Evolutionary conservation across 2,329 filamentous ascomycete genomes (phyloP), one percentile per base, ranked within the genome.

Genomic region (Talaromyces sp.): DNA sequence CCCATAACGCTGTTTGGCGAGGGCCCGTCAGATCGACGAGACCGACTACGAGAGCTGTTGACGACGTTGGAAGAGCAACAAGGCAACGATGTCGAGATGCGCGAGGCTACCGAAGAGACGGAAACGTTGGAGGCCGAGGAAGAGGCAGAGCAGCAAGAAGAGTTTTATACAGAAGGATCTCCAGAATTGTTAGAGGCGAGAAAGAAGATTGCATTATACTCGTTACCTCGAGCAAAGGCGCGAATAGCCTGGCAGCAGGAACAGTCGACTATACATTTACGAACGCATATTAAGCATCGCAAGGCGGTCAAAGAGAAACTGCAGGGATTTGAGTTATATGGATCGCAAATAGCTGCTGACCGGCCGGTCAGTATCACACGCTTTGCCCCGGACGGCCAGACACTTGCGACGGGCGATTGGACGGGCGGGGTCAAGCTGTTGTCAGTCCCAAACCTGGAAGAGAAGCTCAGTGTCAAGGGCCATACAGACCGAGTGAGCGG

Each of bases 1-100:
- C 94, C 94, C 11, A 87, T 97, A 59, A 99, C 93, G 0, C 81
- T 97, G 0, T 99, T 99, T 65, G 94, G 92, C 61, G 94, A 99
- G 77, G 91, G 90, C 0, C 88, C 88, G 1, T 87, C 85, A 27
- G 93, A 97, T 68, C 83, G 94, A 62, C 84, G 95, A 78, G 92
- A 96, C 70, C 86, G 94, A 65, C 76, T 99, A 68, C 86, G 94
- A 64, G 89, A 91, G 68, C 79, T 97, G 29, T 79, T 99, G 65
- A 87, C 88, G 2, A 85, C 88, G 56, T 84, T 91, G 65, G 83
- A 85, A 1, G 89, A 92, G 71, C 83, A 84, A 64, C 79, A 77
- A 17, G 81, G 69, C 3, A 77, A 24, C 74, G 79, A 83, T 71
- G 70, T 79, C 21, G 77, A 79, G 51, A 87, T 87, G 78, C 72